Base-by-base conservation (phyloP, 805 yeast genomes). In the Jamesozyma piceae region DNA sequence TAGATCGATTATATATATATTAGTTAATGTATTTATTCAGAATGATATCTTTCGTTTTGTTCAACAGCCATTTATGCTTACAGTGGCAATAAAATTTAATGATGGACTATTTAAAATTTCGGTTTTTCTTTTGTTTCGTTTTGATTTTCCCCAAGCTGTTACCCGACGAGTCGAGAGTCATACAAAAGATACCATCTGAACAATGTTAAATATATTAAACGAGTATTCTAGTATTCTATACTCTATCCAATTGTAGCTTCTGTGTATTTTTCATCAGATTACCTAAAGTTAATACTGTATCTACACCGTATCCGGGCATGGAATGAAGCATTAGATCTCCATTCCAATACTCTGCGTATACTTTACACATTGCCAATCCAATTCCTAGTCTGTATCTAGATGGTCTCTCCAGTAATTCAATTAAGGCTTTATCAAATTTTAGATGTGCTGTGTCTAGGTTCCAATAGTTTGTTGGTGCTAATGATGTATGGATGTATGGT, bases 321-420 rank as follows among this genome's bases (percentile, higher is more conserved):
- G 94, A 81, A 51, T 80, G 80, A 72, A 90, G 75, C 45, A 79
- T 80, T 39, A 90, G 63, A 40, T 82, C 84, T 5, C 97, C 97
- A 52, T 89, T 92, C 97, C 97, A 90, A 62, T 90, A 90, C 53
- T 90, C 97, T 0, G 95, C 86, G 57, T 90, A 90, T 0, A 89
- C 86, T 51, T 85, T 80, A 54, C 95, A 83, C 82, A 90, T 79
- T 0, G 97, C 96, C 46, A 90, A 67, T 0, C 97, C 95, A 45
- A 90, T 72, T 0, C 97, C 97, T 24, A 90, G 64, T 41, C 82
- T 83, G 52, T 74, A 74, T 45, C 82, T 74, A 22, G 83, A 78
- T 1, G 92, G 83, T 48, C 97, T 73, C 27, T 80, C 72, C 34
- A 82, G 74, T 53, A 89, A 69, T 24, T 76, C 71, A 40, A 73